Conservation (phyloP, 2,329 filamentous ascomycete species). For the Colletotrichum chrysophilum region DNA sequence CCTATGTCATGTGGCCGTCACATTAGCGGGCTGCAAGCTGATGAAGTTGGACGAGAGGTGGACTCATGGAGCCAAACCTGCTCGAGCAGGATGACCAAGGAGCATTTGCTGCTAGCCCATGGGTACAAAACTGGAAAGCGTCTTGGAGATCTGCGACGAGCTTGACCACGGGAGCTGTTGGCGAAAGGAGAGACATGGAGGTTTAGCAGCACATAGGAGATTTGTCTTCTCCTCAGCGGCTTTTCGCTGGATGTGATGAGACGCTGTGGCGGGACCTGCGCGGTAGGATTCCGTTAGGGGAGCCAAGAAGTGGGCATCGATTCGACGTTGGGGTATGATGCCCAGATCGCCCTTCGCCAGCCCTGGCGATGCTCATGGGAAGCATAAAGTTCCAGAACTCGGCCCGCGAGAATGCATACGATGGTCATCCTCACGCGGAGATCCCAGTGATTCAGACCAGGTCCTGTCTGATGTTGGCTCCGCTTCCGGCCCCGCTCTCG, state of each 20-base stretch:
- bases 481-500: neutral
- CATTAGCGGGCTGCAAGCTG: neutral
- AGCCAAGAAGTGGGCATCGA: neutral
- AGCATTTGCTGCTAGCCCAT: neutral
- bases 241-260: neutral
- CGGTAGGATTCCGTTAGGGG: neutral
- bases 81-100: neutral
- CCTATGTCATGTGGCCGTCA: neutral
- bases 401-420: neutral
- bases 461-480: neutral
- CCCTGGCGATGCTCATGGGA: neutral
- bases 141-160: neutral
- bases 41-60: neutral
- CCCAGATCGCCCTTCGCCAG: neutral
- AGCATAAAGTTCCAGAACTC: neutral
- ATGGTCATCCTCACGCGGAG: neutral
- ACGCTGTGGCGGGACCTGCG: neutral
- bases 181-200: neutral
- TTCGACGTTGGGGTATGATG: neutral
- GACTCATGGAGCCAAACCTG: neutral
- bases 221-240: neutral
- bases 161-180: neutral
- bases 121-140: neutral
- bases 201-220: neutral
- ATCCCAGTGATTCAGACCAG: neutral